phyloP scores from a whole-genome alignment of 345 rosid genomes.

The Populus davidiana region DNA sequence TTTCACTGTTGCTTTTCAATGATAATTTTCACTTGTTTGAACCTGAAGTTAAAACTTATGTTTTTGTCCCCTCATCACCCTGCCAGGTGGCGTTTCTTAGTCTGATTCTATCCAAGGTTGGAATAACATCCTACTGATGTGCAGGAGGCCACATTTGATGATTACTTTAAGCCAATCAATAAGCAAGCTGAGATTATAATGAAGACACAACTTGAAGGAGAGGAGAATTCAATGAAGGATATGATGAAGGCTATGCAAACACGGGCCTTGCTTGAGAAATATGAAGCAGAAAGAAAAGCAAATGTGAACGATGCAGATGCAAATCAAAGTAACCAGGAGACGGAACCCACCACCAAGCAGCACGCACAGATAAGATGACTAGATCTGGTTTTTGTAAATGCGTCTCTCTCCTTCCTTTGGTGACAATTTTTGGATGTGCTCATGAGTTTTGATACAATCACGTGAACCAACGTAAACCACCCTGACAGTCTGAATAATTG shows the following conservation, averaged over 20 bases:
- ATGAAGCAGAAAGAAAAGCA: conserved; percentile 42
- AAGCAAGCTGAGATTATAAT: conserved; percentile 68
- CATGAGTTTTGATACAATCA: neutral
- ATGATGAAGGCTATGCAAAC: conserved; percentile 62
- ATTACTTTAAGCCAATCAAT: conserved; percentile 82
- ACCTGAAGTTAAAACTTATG: too few relatives aligned
- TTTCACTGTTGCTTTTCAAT: too few relatives aligned
- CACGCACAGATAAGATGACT: conserved; percentile 23
- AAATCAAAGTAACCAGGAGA: conserved; percentile 24
- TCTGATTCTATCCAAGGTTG: neutral
- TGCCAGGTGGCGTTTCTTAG: neutral
- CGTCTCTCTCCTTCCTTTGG: neutral
- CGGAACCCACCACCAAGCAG: conserved; percentile 19
- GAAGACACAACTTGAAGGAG: conserved; percentile 82
- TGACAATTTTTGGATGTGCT: neutral
- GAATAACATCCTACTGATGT: conserved; percentile 7
- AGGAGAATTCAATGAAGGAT: conserved; percentile 69
- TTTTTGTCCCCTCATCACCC: neutral
- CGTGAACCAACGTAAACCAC: too few relatives aligned
- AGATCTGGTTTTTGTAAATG: neutral
- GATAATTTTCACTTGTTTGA: too few relatives aligned
- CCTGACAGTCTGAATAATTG: neutral
- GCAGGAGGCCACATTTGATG: conserved; percentile 82
- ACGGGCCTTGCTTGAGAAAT: conserved; percentile 47
- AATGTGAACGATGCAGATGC: conserved; percentile 15